A percentile compares a stretch with the other conserved stretches of the same genome.
Conservation (phyloP, 495 filamentous ascomycete genomes). For the Penicillium soppii region DNA sequence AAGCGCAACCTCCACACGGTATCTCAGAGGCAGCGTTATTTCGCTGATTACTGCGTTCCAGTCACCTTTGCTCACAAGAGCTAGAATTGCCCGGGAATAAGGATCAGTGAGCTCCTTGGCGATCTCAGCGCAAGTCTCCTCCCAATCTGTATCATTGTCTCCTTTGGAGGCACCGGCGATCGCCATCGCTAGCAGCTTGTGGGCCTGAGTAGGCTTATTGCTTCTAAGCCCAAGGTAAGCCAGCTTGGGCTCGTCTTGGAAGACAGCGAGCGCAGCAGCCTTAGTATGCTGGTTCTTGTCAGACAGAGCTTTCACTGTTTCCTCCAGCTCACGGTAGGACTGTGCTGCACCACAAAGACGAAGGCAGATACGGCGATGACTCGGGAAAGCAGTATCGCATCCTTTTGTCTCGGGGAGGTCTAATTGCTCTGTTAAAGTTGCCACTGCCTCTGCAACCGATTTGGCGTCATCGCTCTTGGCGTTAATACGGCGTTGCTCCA, state of each 20-base stretch:
- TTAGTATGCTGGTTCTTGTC: constrained; percentile 69
- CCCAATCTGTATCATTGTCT: constrained; percentile 54
- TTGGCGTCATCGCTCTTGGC: constrained; percentile 26
- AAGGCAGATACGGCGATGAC: constrained; percentile 77
- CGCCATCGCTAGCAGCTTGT: constrained; percentile 54
- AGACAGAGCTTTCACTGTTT: constrained; percentile 58
- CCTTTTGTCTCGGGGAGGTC: constrained; percentile 49
- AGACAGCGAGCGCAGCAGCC: constrained; percentile 74
- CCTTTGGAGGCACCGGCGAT: constrained; percentile 55
- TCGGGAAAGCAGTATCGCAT: constrained; percentile 61
- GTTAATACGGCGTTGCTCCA: constrained; percentile 31
- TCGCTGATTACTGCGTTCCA: constrained; percentile 84
- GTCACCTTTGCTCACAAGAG: constrained; percentile 83
- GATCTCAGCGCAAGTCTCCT: constrained; percentile 59
- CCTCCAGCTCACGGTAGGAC: constrained; percentile 59
- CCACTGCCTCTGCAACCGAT: constrained; percentile 47
- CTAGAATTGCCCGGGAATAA: constrained; percentile 87
- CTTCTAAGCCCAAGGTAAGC: constrained; percentile 46
- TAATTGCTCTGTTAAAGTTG: constrained; percentile 47
- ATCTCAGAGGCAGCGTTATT: constrained; percentile 74
- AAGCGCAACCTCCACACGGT: constrained; percentile 83
- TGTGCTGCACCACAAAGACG: constrained; percentile 74
- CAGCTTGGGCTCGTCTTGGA: constrained; percentile 64
- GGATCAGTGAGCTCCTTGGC: constrained; percentile 71
- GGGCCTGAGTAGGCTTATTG: constrained; percentile 42